Evolutionary conservation across 257 asterid species (phyloP), one percentile per base, ranked within the genome.

Genomic region (Agastache rugosa): DNA sequence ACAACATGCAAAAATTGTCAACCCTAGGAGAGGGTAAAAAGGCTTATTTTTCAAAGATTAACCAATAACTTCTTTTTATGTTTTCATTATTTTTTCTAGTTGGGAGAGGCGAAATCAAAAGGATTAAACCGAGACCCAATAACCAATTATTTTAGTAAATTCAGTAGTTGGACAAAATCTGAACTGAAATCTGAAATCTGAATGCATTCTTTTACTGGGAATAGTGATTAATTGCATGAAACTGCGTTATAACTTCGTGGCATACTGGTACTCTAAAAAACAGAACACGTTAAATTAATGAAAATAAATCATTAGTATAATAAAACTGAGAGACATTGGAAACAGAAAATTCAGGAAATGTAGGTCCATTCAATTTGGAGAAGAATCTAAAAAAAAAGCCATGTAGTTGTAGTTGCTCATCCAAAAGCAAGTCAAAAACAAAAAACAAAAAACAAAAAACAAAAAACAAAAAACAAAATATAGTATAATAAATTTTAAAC

Each of bases 241-340:
- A 37, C 77, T 39, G 45, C 62, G 51, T 2, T 9, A 64, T 2
- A 35, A 68, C 19, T 1, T 37, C 41, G 37, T 55, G 3, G 69
- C 73, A 70, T 22, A 27, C 60, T n/a, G n/a, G 12, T 16, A 37
- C 17, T 47, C n/a, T 19, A 27, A 50, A 8, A 69, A 11, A 23
- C 71, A 37, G 66, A 45, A 48, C 47, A 59, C 44, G 58, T 65
- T 67, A 61, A 60, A 68, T 17, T 45, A 73, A 60, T 68, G 56
- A 27, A 27, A 2, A 39, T 0, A 70, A 22, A 53, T 54, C 35
- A 19, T 50, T 50, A 48, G 6, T 51, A 50, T 17, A 68, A 50
- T 27, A 42, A 39, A 70, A 48, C n/a, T 60, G 16, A 61, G 22
- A 61, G n/a, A 79, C 37, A 68, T 77, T 20, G 71, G 60, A 71